Percentiles rank a stretch among this genome's conserved stretches.
Conservation (phyloP, 1,284 basidiomycete species). For the Pseudozyma sp. region DNA sequence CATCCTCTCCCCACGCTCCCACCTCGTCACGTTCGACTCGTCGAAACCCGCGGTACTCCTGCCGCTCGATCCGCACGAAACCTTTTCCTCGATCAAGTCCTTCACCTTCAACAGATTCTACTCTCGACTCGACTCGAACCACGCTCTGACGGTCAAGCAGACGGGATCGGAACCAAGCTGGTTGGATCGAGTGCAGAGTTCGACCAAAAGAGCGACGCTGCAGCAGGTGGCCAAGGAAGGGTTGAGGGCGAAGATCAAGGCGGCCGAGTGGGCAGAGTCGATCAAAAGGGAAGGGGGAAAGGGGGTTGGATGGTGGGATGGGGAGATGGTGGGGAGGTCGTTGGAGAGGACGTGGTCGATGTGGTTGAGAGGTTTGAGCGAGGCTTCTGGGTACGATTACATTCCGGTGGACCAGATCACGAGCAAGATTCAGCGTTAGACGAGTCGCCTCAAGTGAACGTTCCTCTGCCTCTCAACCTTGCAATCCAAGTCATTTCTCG, state of each 20-base stretch:
- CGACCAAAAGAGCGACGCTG: not conserved
- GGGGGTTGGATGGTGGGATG: not conserved
- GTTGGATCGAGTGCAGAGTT: not conserved
- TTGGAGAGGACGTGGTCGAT: not conserved
- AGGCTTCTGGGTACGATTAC: not conserved
- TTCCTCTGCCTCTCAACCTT: too few relatives aligned
- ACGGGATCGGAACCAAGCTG: not conserved
- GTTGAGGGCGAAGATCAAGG: not conserved
- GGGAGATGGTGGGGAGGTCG: not conserved
- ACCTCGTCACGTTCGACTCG: not conserved
- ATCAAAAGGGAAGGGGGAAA: not conserved
- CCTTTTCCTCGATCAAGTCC: not conserved
- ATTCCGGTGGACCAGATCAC: conserved; percentile 2
- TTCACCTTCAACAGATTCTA: conserved; percentile 1
- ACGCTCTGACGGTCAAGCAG: not conserved
- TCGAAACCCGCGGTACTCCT: not conserved
- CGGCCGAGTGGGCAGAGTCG: not conserved
- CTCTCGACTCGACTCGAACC: not conserved
- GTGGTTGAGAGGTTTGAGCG: not conserved
- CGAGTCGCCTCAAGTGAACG: not conserved
- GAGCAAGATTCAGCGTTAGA: conserved; percentile 13
- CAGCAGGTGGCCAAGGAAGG: conserved; percentile 2
- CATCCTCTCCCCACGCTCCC: not conserved
- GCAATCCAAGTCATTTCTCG: too few relatives aligned
- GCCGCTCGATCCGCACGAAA: not conserved